phyloP scores from a whole-genome alignment of 2,329 filamentous ascomycete genomes.

The Gyromitra esculenta region DNA sequence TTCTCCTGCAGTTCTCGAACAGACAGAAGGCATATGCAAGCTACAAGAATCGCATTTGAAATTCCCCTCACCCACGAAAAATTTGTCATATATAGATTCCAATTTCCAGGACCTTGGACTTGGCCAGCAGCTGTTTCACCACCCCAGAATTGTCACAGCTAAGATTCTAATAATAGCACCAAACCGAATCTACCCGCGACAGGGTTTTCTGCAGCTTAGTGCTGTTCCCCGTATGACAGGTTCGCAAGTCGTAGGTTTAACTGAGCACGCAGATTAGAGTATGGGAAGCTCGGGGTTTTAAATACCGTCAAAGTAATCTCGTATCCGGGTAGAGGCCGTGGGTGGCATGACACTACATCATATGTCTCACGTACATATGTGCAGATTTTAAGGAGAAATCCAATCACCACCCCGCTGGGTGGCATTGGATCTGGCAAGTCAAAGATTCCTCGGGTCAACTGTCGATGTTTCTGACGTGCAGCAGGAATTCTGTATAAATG shows the following conservation, averaged over 20 bases:
- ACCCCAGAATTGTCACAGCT: not conserved
- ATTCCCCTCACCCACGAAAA: not conserved
- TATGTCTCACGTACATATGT: not conserved
- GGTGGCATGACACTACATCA: not conserved
- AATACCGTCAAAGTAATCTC: not conserved
- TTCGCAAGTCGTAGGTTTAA: not conserved
- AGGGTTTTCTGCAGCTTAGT: not conserved
- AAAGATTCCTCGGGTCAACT: not conserved
- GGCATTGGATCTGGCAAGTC: not conserved
- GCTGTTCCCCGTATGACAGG: not conserved
- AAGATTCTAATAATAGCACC: slow-evolving; percentile 7
- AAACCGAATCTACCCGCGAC: not conserved
- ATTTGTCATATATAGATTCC: not conserved
- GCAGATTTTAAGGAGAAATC: not conserved
- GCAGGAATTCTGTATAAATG: not conserved
- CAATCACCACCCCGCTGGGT: not conserved
- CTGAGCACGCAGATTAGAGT: not conserved
- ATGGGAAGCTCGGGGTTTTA: not conserved
- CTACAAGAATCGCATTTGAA: not conserved
- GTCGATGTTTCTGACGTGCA: not conserved
- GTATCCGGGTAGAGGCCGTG: not conserved
- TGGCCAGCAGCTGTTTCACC: not conserved
- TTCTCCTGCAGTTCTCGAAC: too few species aligned
- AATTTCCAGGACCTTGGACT: not conserved
- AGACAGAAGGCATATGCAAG: not conserved